These are phyloP conservation scores for Eutrema heterophyllum DNA, from an alignment of 345 rosid species.

Conservation along the genomic window DNA sequence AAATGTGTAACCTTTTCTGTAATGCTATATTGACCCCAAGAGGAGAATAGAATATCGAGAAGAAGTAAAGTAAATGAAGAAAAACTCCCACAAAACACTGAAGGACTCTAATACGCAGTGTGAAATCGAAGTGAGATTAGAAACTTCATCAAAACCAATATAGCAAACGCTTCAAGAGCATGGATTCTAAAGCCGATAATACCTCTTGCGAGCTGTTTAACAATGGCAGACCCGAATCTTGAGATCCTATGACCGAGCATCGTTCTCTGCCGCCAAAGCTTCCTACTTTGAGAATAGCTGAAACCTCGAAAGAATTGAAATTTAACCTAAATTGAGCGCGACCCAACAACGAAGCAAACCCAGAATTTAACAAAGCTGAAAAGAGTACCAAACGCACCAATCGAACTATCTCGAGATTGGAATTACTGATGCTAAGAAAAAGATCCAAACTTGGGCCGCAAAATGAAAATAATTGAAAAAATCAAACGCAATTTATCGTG, in stretches of 20 bases:
- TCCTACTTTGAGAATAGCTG: neutral
- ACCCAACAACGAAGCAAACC: neutral
- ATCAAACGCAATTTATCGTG: neutral
- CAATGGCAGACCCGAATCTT: conserved; percentile 39
- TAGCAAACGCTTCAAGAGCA: neutral
- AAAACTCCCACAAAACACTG: neutral
- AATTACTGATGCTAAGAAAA: neutral
- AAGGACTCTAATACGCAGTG: neutral
- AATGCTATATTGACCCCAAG: neutral
- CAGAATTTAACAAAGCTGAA: neutral
- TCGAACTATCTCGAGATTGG: neutral
- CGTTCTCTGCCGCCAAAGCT: conserved; percentile 11
- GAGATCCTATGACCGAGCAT: conserved; percentile 45
- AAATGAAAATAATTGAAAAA: neutral
- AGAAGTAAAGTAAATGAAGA: neutral
- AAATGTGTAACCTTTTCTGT: neutral
- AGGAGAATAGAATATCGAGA: neutral
- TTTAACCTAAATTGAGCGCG: conserved; percentile 10
- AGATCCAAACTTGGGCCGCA: neutral
- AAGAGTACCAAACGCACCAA: neutral
- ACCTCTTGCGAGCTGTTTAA: conserved; percentile 50
- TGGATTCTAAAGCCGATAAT: neutral
- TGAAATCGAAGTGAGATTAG: neutral
- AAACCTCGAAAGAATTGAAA: neutral
- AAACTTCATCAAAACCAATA: neutral